Evolutionary conservation across 805 yeast genomes (phyloP).

Genomic region (Starmerella roubikii): DNA sequence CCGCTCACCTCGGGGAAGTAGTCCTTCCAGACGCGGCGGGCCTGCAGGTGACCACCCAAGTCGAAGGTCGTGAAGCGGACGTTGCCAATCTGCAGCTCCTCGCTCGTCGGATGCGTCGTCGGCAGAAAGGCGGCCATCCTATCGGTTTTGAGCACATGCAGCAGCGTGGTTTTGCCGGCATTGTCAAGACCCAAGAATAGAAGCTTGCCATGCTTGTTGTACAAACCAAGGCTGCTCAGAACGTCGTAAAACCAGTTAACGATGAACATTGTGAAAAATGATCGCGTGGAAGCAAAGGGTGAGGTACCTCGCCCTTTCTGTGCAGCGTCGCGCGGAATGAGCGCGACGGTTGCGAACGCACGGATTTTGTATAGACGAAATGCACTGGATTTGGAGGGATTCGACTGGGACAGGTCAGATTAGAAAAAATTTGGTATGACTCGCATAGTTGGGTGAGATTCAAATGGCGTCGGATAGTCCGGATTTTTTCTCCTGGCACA

Average conservation of each 20-base stretch:
- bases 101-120: constrained; percentile 94
- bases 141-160: constrained; percentile 83
- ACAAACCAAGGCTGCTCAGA: constrained; percentile 62
- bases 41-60: constrained; percentile 96
- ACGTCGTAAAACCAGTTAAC: constrained; percentile 51
- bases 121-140: constrained; percentile 96
- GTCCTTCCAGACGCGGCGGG: constrained; percentile 98
- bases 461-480: too few species aligned
- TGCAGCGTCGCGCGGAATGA: too few species aligned
- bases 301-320: too few species aligned
- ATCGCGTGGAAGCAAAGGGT: too few species aligned
- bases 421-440: too few species aligned
- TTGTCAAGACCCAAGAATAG: constrained; percentile 93
- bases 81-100: constrained; percentile 91
- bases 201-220: constrained; percentile 93
- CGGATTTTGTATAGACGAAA: not conserved
- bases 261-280: constrained; percentile 30
- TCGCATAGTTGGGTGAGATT: too few species aligned
- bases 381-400: not conserved
- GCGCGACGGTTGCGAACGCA: not conserved
- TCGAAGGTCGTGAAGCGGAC: constrained; percentile 96
- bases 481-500: too few species aligned
- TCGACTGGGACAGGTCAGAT: too few species aligned
- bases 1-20: constrained; percentile 99
- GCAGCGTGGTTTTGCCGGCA: constrained; percentile 89